Evolutionary conservation across 2,329 filamentous ascomycete species (phyloP).

Genomic region (Pleochaeta shiraiana): DNA sequence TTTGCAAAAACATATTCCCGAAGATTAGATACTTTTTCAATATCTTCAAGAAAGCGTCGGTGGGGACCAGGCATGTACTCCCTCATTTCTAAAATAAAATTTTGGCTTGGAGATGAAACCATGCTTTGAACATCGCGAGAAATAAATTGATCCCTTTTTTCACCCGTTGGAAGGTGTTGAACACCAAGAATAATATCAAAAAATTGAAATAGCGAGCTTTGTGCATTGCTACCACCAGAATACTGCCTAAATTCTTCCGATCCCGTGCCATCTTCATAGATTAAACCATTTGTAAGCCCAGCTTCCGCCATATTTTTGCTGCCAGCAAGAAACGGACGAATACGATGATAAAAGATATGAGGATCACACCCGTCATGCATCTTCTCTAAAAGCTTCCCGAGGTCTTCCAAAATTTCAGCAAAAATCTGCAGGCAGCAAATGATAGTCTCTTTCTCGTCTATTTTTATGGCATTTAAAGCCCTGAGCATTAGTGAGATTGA

Average conservation of each 20-base stretch:
- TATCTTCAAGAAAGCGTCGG: constrained; percentile 67
- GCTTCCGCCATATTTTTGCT: constrained; percentile 97
- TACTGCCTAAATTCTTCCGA: constrained; percentile 54
- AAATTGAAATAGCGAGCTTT: constrained; percentile 93
- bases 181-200: constrained; percentile 85
- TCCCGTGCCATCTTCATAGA: constrained; percentile 65
- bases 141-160: constrained; percentile 30
- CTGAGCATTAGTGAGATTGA: constrained; percentile 75
- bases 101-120: constrained; percentile 33
- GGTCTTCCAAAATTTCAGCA: constrained; percentile 71
- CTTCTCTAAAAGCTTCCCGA: constrained; percentile 54
- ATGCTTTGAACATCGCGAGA: constrained; percentile 13
- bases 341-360: constrained; percentile 83
- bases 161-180: constrained; percentile 74
- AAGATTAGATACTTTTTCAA: constrained; percentile 65
- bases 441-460: constrained; percentile 47
- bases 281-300: constrained; percentile 65
- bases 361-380: constrained; percentile 97
- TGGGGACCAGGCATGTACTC: constrained; percentile 92
- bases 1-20: constrained; percentile 54
- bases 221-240: constrained; percentile 86
- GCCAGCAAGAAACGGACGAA: constrained; percentile 86
- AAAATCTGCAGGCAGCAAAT: constrained; percentile 58
- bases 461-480: constrained; percentile 61
- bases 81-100: constrained; percentile 95